Conservation (phyloP, 495 filamentous ascomycete species). For the Xylaria telfairii region DNA sequence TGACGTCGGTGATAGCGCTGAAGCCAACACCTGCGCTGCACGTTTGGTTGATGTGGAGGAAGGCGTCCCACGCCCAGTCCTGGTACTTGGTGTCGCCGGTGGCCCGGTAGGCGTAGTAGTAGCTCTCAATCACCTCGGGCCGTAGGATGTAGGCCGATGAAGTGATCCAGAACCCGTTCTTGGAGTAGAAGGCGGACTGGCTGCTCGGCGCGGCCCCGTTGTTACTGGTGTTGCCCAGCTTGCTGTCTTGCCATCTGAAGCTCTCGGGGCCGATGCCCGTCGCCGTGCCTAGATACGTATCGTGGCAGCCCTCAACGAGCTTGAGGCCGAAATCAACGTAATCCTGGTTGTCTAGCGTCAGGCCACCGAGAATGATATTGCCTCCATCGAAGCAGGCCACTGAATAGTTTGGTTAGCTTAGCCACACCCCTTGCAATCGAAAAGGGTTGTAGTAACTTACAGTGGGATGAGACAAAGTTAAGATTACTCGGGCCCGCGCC, state of each 20-base stretch:
- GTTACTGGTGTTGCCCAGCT: constrained; percentile 43
- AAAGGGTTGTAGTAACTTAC: constrained; percentile 33
- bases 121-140: constrained; percentile 86
- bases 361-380: constrained; percentile 85
- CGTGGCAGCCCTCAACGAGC: constrained; percentile 76
- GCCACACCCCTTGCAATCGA: constrained; percentile 4
- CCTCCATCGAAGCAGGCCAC: constrained; percentile 86
- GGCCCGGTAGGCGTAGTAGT: constrained; percentile 85
- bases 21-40: constrained; percentile 71
- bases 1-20: constrained; percentile 70
- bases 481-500: constrained; percentile 43
- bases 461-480: constrained; percentile 63
- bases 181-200: constrained; percentile 64
- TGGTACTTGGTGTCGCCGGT: constrained; percentile 76
- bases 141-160: constrained; percentile 68
- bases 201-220: constrained; percentile 50
- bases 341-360: constrained; percentile 64
- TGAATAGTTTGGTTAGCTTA: constrained; percentile 10
- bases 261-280: constrained; percentile 82
- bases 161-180: constrained; percentile 77
- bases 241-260: constrained; percentile 70
- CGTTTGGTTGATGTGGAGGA: constrained; percentile 70
- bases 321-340: constrained; percentile 78
- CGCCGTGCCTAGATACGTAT: constrained; percentile 70
- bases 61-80: constrained; percentile 87